Percentiles rank a stretch among this genome's conserved stretches.
Conservation (phyloP, 2,329 filamentous ascomycete species). For the Tolypocladium sp. region DNA sequence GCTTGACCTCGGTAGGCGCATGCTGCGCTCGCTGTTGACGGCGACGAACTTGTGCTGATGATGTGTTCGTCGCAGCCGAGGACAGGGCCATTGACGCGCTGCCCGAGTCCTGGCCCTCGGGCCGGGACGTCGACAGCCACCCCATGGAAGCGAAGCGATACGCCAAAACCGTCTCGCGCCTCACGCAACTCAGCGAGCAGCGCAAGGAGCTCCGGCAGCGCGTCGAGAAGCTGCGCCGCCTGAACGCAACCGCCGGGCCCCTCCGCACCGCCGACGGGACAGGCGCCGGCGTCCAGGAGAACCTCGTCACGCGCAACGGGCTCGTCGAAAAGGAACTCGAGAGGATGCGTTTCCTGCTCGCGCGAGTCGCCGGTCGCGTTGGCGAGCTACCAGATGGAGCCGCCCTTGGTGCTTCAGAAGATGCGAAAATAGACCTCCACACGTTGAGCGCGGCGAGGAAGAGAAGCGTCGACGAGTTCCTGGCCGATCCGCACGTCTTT, state of each 20-base stretch:
- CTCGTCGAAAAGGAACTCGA: conserved; percentile 58
- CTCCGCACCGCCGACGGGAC: conserved; percentile 13
- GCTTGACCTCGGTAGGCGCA: conserved; percentile 33
- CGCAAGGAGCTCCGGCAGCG: conserved; percentile 25
- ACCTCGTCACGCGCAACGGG: conserved; percentile 56
- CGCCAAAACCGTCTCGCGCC: conserved; percentile 34
- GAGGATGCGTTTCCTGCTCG: conserved; percentile 54
- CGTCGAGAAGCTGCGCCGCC: conserved; percentile 36
- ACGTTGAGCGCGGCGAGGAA: conserved; percentile 29
- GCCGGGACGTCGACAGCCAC: conserved; percentile 23
- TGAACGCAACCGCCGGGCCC: conserved; percentile 42
- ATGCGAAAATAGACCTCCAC: conserved; percentile 16
- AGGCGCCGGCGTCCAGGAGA: conserved; percentile 46
- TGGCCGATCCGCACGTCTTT: conserved; percentile 18
- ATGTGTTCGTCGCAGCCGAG: conserved; percentile 23
- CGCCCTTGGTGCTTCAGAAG: conserved; percentile 5
- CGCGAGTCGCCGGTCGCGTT: conserved; percentile 47
- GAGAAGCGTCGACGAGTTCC: conserved; percentile 30
- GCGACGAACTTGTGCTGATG: not conserved
- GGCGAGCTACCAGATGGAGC: conserved; percentile 21
- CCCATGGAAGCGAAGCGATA: conserved; percentile 43
- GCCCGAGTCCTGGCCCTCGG: conserved; percentile 35
- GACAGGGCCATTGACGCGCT: conserved; percentile 35
- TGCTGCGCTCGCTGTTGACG: not conserved
- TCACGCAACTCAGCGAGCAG: conserved; percentile 38